Conservation (phyloP, 306 rosid genomes). For the Vicia faba region DNA sequence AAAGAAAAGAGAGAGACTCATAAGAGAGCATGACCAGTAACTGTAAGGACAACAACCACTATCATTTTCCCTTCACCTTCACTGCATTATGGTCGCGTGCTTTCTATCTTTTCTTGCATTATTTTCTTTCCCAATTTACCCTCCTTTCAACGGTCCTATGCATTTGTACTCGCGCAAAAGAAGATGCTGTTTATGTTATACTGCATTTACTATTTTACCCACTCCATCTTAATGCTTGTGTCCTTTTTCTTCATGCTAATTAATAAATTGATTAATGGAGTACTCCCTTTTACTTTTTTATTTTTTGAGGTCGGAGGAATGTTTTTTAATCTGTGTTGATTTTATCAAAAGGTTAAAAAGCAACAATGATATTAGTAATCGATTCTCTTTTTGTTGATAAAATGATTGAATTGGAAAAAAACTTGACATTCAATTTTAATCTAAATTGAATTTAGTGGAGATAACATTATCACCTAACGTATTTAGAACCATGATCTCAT, state of each 20-base stretch:
- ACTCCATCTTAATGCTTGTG: not conserved
- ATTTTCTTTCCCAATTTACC: conserved; percentile 49
- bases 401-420: too few relatives aligned
- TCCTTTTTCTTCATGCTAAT: not conserved
- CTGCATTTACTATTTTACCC: conserved; percentile 34
- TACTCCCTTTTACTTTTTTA: too few relatives aligned
- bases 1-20: conserved; percentile 26
- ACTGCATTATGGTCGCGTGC: conserved; percentile 54
- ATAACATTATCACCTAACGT: too few relatives aligned
- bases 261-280: too few relatives aligned
- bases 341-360: too few relatives aligned
- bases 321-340: not conserved
- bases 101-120: conserved; percentile 36
- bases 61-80: conserved; percentile 60
- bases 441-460: too few relatives aligned
- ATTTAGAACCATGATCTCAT: too few relatives aligned
- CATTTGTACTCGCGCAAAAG: conserved; percentile 25
- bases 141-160: conserved; percentile 38
- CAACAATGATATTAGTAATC: too few relatives aligned
- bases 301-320: not conserved
- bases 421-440: too few relatives aligned
- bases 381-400: too few relatives aligned
- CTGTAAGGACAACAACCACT: conserved; percentile 57
- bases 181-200: conserved; percentile 3
- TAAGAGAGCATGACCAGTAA: conserved; percentile 38